These are phyloP conservation scores for Lactarius tabidus DNA, from an alignment of 768 basidiomycete genomes.

Conservation along the genomic window DNA sequence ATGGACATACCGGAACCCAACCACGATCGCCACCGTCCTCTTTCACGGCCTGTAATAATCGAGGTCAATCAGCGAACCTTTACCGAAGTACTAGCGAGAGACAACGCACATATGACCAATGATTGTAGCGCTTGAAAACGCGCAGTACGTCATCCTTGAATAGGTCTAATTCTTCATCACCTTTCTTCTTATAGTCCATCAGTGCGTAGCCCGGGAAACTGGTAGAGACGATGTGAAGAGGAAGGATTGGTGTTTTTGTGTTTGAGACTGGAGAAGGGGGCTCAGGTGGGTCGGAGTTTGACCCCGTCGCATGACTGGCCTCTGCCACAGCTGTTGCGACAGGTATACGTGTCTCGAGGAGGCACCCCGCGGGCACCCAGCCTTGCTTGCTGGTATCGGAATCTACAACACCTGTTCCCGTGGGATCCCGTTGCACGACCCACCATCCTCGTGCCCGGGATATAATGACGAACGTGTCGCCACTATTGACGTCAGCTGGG, in stretches of 20 bases:
- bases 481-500: conserved; percentile 42
- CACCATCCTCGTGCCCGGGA: conserved; percentile 98
- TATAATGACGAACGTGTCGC: conserved; percentile 90
- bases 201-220: conserved; percentile 94
- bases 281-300: conserved; percentile 35
- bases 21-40: conserved; percentile 91
- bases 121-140: conserved; percentile 97
- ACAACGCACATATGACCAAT: conserved; percentile 83
- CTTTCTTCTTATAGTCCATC: conserved; percentile 95
- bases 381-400: conserved; percentile 79
- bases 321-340: conserved; percentile 85
- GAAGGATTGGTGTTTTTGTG: conserved; percentile 75
- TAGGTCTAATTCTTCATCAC: conserved; percentile 87
- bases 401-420: conserved; percentile 74
- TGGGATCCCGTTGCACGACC: conserved; percentile 94
- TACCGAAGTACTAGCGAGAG: conserved; percentile 10
- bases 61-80: conserved; percentile 20
- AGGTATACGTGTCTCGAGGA: conserved; percentile 89
- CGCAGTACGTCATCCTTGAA: conserved; percentile 83
- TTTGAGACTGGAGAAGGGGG: conserved; percentile 31
- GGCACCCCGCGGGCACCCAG: conserved; percentile 97
- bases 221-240: conserved; percentile 90
- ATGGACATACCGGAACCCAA: conserved; percentile 79
- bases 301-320: conserved; percentile 60
- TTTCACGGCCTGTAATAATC: conserved; percentile 69